phyloP scores from a whole-genome alignment of 345 rosid genomes.

The Aquilaria yunnanensis region DNA sequence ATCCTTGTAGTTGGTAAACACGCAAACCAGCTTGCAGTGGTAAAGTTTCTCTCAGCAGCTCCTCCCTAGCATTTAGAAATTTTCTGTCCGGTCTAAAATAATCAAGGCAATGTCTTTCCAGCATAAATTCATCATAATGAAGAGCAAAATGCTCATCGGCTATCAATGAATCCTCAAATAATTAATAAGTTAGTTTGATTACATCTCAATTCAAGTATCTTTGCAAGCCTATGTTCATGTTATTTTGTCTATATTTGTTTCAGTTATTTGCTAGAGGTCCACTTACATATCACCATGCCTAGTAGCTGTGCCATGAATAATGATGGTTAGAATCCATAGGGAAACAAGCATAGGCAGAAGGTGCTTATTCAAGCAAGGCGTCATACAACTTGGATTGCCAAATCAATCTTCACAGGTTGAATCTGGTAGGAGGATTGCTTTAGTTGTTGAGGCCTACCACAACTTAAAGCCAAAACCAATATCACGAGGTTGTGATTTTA shows the following conservation, averaged over 20 bases:
- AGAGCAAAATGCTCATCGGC: not conserved
- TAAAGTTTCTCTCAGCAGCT: slow-evolving; percentile 59
- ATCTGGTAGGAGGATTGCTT: too few species aligned
- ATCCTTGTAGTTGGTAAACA: slow-evolving; percentile 49
- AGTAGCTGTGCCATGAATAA: slow-evolving; percentile 13
- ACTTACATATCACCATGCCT: slow-evolving; percentile 35
- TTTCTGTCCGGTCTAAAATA: slow-evolving; percentile 30
- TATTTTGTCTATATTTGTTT: not conserved
- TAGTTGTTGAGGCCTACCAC: too few species aligned
- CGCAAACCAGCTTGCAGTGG: slow-evolving; percentile 54
- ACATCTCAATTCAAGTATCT: too few species aligned
- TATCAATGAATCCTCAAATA: too few species aligned
- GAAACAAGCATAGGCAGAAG: not conserved
- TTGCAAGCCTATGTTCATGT: too few species aligned
- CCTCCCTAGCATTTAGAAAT: slow-evolving; percentile 56
- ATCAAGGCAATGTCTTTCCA: not conserved
- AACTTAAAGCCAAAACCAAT: too few species aligned
- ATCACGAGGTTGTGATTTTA: too few species aligned
- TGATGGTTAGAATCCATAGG: slow-evolving; percentile 21
- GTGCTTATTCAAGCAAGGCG: too few species aligned
- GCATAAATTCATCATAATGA: not conserved
- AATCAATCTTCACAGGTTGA: too few species aligned
- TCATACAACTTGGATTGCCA: too few species aligned
- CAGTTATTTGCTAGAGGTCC: not conserved
- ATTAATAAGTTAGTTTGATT: too few species aligned